Percentiles rank a stretch among this genome's conserved stretches.
Conservation (phyloP, 768 basidiomycete species). For the Xerocomellus intermedius region DNA sequence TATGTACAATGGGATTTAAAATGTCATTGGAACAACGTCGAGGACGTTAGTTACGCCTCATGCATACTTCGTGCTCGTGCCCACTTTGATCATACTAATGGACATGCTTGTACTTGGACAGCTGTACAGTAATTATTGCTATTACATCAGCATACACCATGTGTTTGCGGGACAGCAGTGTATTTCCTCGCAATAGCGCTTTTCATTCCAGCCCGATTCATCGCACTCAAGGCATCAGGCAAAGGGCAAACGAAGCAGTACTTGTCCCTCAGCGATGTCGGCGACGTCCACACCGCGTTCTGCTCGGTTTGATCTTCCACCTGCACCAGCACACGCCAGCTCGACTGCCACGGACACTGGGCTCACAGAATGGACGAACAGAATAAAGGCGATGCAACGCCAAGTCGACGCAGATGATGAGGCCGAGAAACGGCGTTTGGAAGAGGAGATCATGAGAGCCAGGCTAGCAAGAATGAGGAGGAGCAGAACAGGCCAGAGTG, state of each 20-base stretch:
- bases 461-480: constrained; percentile 45
- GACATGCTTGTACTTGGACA: background rate
- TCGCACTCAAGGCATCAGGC: background rate
- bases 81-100: constrained; percentile 1
- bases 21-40: background rate
- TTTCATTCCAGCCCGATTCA: background rate
- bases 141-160: constrained; percentile 23
- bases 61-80: background rate
- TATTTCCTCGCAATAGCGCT: background rate
- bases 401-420: constrained; percentile 83
- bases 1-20: background rate
- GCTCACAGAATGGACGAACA: constrained; percentile 79
- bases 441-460: constrained; percentile 51
- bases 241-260: background rate
- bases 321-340: constrained; percentile 23
- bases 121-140: background rate
- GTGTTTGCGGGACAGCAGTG: background rate
- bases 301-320: constrained; percentile 39
- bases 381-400: constrained; percentile 75
- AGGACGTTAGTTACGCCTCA: background rate
- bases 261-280: constrained; percentile 24
- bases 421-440: constrained; percentile 66
- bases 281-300: constrained; percentile 28
- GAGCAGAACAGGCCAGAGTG: constrained; percentile 34
- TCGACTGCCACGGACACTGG: constrained; percentile 49